A percentile compares a stretch with the other conserved stretches of the same genome.
Conservation (phyloP, 2,329 filamentous ascomycete species). For the Botrytis tulipae region DNA sequence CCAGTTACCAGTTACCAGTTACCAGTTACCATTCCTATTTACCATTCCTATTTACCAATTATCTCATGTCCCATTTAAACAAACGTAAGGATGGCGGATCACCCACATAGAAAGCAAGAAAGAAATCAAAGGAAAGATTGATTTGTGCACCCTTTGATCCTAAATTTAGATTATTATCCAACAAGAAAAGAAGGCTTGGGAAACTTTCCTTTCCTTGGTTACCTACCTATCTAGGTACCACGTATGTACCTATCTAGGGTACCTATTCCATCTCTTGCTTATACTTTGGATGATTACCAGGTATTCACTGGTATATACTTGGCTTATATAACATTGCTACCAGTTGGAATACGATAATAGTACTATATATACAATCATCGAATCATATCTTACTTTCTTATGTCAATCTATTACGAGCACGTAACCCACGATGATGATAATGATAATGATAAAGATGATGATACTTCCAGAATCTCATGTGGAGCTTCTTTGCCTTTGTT, state of each 20-base stretch:
- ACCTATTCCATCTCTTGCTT: neutral
- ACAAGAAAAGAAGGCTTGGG: neutral
- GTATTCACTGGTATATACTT: neutral
- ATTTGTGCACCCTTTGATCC: neutral
- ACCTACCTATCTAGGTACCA: too few species aligned
- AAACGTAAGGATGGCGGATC: neutral
- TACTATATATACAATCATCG: neutral
- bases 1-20: too few species aligned
- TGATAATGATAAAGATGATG: neutral
- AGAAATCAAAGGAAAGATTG: neutral
- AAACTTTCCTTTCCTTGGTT: neutral
- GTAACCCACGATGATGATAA: neutral
- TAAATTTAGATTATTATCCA: neutral
- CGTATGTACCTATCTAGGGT: too few species aligned
- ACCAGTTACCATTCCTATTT: neutral
- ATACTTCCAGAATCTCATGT: neutral
- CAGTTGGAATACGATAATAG: neutral
- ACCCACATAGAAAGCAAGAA: neutral
- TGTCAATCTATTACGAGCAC: neutral
- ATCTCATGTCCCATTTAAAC: neutral
- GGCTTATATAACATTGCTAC: neutral
- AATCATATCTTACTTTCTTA: neutral
- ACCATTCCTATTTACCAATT: neutral
- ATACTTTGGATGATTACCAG: neutral
- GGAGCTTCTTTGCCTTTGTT: neutral